Evolutionary conservation across 306 rosid species (phyloP).

Genomic region (Casuarina cunninghamiana): DNA sequence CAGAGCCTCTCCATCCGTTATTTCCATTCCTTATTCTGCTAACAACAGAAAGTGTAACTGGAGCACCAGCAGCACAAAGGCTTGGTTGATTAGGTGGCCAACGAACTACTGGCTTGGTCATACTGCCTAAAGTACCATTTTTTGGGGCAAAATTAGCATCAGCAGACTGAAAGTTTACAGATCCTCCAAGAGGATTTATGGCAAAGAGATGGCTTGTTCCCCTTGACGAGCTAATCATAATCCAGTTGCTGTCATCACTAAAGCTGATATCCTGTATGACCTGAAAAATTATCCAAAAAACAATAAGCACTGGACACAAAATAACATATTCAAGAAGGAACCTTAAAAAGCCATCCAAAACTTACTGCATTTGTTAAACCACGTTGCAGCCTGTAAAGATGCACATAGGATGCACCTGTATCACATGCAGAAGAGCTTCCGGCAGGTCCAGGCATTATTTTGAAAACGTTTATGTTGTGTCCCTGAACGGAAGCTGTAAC

Average conservation of each 20-base stretch:
- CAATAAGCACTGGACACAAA: constrained; percentile 2
- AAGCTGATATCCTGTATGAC: constrained; percentile 96
- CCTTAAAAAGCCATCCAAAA: background rate
- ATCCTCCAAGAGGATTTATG: constrained; percentile 86
- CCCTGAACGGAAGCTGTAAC: constrained; percentile 95
- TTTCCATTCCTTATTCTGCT: constrained; percentile 80
- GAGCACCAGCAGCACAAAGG: constrained; percentile 53
- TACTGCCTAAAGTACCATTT: constrained; percentile 42
- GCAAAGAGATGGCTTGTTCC: constrained; percentile 96
- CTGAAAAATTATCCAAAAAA: constrained; percentile 40
- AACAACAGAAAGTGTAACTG: constrained; percentile 76
- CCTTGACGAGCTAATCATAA: constrained; percentile 95
- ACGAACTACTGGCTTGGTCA: constrained; percentile 37
- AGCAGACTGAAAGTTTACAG: constrained; percentile 52
- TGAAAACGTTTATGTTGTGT: constrained; percentile 87
- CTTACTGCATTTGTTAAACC: constrained; percentile 95
- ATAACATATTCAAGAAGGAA: constrained; percentile 9
- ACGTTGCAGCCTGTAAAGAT: constrained; percentile 87
- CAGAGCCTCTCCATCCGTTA: constrained; percentile 87
- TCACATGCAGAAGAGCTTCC: constrained; percentile 47
- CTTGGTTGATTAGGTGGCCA: constrained; percentile 49
- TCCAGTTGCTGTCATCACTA: constrained; percentile 95
- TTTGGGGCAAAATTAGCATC: constrained; percentile 46
- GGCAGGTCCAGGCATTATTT: constrained; percentile 59
- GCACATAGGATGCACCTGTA: constrained; percentile 54